Base-by-base conservation (phyloP, 345 rosid species). In the Clausena lansium region DNA sequence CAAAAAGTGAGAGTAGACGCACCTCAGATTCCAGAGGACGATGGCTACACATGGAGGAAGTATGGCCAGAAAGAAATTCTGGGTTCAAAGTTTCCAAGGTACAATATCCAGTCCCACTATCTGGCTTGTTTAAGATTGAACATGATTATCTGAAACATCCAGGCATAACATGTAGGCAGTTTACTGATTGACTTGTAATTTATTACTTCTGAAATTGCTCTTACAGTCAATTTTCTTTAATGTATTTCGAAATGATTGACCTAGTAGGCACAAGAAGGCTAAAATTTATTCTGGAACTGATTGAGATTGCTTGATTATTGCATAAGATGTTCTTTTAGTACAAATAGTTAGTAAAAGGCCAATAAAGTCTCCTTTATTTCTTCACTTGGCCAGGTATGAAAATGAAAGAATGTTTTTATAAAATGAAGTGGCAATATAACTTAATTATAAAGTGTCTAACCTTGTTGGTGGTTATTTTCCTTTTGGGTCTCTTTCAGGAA, bases 21-120 rank as follows among this genome's bases (percentile, higher is more conserved):
- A 0, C 87, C 92, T 11, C 85, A 90, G 36, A 70, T 90, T 58
- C 93, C 94, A 5, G 92, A 93, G 1, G 98, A 92, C 7, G 98
- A 94, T 73, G 91, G 90, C 62, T 86, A 67, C 77, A 86, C 94
- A 13, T 94, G 98, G 97, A 85, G 94, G 70, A 94, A 94, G 75
- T 94, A 92, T 27, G 98, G 98, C 4, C 95, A 90, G 71, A 93
- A 94, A 78, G 94, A 93, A 71, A 94, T 94, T 45, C 81, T 90
- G 25, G 89, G 85, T 5, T 89, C 95, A 0, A 87, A 2, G 60
- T 90, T 68, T 41, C 98, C 97, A 14, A 90, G 98, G 98, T 94
- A 88, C 41, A 61, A 4, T 58, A 61, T 27, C 35, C 0, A 61
- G 66, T 61, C 35, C 28, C 14, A 11, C 45, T 39, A 9, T 9